phyloP scores from a whole-genome alignment of 306 rosid species.

The Ochetophila trinervis region DNA sequence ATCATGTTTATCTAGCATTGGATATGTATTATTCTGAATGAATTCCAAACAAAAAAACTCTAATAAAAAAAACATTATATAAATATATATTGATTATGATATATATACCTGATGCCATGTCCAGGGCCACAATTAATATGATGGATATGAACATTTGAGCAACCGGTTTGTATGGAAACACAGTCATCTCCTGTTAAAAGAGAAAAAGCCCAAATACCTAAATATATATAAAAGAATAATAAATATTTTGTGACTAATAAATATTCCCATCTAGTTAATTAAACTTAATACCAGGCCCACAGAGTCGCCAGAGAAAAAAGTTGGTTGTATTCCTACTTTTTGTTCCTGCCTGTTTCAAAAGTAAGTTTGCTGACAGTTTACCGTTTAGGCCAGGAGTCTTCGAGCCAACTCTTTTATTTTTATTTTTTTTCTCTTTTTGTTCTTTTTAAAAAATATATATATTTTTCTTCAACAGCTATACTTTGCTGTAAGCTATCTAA shows the following conservation, averaged over 20 bases:
- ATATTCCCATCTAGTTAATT: too few relatives aligned
- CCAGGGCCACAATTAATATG: conserved; percentile 94
- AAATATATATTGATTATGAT: neutral
- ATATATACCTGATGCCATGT: conserved; percentile 83
- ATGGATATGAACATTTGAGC: conserved; percentile 85
- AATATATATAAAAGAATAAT: neutral
- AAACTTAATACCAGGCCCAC: conserved; percentile 11
- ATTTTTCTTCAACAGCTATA: neutral
- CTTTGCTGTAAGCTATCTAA: conserved; percentile 18
- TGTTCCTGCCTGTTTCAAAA: conserved; percentile 40
- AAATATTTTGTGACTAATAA: neutral
- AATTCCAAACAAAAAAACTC: too few relatives aligned
- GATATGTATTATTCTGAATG: too few relatives aligned
- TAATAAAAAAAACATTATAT: too few relatives aligned
- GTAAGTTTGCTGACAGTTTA: conserved; percentile 55
- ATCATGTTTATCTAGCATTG: too few relatives aligned
- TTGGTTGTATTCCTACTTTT: conserved; percentile 18
- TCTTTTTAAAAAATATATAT: neutral
- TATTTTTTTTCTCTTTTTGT: neutral
- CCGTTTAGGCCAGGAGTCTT: conserved; percentile 32
- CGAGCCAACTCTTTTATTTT: conserved; percentile 27
- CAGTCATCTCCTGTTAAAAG: conserved; percentile 86
- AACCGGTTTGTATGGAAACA: conserved; percentile 94
- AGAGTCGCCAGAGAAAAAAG: conserved; percentile 30
- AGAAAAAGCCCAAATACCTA: neutral